A percentile compares a stretch with the other conserved stretches of the same genome.
Evolutionary conservation across 1,284 basidiomycete genomes (phyloP).

Genomic region (Xerocomus minutiporus): DNA sequence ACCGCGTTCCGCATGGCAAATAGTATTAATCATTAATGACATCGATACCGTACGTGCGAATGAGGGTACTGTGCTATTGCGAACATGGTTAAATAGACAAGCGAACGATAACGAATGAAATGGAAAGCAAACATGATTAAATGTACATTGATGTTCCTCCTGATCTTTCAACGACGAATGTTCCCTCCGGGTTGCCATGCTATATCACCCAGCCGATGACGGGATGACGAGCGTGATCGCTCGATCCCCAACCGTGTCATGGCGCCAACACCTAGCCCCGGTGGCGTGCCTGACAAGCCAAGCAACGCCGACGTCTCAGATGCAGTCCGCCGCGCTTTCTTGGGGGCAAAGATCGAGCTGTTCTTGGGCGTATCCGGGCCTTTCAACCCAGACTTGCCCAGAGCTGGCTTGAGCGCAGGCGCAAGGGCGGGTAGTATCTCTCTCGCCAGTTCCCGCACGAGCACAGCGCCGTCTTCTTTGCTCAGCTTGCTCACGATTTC

Average conservation of each 20-base stretch:
- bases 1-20: constrained; percentile 3
- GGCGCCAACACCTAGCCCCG: constrained; percentile 5
- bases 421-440: constrained; percentile 74
- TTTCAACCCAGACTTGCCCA: constrained; percentile 33
- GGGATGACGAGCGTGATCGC: constrained; percentile 30
- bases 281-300: constrained; percentile 20
- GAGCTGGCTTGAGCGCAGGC: constrained; percentile 57
- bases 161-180: constrained; percentile 18
- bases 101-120: constrained; percentile 13
- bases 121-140: constrained; percentile 9
- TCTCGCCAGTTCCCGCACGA: constrained; percentile 84
- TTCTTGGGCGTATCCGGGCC: constrained; percentile 38
- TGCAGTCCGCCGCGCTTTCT: constrained; percentile 60
- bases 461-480: constrained; percentile 78
- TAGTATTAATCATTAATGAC: constrained; percentile 22
- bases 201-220: constrained; percentile 51
- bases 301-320: constrained; percentile 55
- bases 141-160: constrained; percentile 3
- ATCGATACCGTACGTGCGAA: constrained; percentile 25
- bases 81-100: constrained; percentile 16
- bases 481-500: constrained; percentile 77
- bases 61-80: constrained; percentile 18
- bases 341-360: constrained; percentile 55
- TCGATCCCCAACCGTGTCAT: constrained; percentile 24
- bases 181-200: constrained; percentile 37